Base-by-base conservation (phyloP, 202 grass and related monocot genomes). In the Elaeis oleifera region DNA sequence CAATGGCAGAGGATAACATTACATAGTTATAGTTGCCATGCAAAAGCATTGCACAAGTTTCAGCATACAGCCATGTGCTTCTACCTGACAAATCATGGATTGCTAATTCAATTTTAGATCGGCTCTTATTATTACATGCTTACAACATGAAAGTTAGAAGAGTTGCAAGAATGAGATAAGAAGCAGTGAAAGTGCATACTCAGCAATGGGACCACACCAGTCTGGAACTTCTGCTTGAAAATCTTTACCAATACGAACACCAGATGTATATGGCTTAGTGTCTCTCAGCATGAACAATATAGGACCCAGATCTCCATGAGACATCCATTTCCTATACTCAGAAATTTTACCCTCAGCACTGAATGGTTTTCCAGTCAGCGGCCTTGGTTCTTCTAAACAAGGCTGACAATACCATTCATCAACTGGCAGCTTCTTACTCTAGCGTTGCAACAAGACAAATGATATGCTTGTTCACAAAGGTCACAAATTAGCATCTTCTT, bases 401-500 rank as follows among this genome's bases (percentile, higher is more conserved):
- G 54, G 32, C n/a, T 62, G 67, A 56, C 90, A 89, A 74, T 78
- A 81, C 90, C 90, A 95, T 53, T 78, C 64, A 64, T 63, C 76
- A 11, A 67, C 50, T 76, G 79, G 79, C 80, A 83, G 62, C 74
- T 80, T 75, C 70, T 79, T 14, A 75, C 73, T 53, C n/a, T 54
- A 60, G 74, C 68, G 25, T 67, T 58, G 65, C 73, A 95, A 68
- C 85, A 95, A 7, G 69, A 75, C 53, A 80, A 74, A 79, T 95
- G 90, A 74, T 83, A 95, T 80, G 90, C 82, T 71, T 53, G 76
- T 75, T 95, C 90, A 67, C 85, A 95, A 60, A 18, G 21, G 61
- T 95, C 90, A 83, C 90, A 95, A 67, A 95, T 95, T 71, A 95
- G 65, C 90, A 95, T 89, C 57, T 83, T 78, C 58, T 23, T 60